Base-by-base conservation (phyloP, 75 land plant genomes). In the Cunninghamia lanceolata region DNA sequence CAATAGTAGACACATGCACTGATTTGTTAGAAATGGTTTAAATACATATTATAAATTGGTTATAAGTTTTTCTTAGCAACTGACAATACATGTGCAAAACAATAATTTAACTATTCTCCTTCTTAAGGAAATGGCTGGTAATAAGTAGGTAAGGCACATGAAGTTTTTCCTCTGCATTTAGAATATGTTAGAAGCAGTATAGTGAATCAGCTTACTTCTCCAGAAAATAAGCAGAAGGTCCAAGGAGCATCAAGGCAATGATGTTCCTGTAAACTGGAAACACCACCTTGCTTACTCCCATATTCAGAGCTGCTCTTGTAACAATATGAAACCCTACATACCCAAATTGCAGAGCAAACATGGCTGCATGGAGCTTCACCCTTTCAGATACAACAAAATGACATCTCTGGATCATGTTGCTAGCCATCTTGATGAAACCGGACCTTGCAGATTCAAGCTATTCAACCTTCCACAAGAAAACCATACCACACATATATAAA, bases 241-340 rank as follows among this genome's bases (percentile, higher is more conserved):
- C 87, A 59, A 96, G 54, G 47, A 95, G 38, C 84, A 88, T 36
- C 83, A 95, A 54, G 5, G 97, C 98, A 79, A 96, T 93, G 53
- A 90, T 89, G 87, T 96, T 96, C 50, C 97, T 88, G 80, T 95
- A 95, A 59, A 96, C 93, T 30, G 95, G 94, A 83, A 93, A 94
- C 14, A 96, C 94, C 79, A 94, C 87, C 86, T 94, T 92, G 91
- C 97, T 96, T 35, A 95, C 82, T 25, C 98, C 97, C 78, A 89
- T 92, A 85, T 91, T 91, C 17, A 96, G 91, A 45, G 95, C 95
- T 71, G 90, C 87, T 54, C 97, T 91, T 8, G 95, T 89, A 35
- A 96, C 94, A 35, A 96, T 94, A 83, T 95, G 95, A 84, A 93
- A 92, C 19, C 97, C 97, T n/a, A 95, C 94, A 87, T 85, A 94